Evolutionary conservation across 2,329 filamentous ascomycete species (phyloP), one percentile per base, ranked within the genome.

Genomic region (Aspergillus pseudoterreus): DNA sequence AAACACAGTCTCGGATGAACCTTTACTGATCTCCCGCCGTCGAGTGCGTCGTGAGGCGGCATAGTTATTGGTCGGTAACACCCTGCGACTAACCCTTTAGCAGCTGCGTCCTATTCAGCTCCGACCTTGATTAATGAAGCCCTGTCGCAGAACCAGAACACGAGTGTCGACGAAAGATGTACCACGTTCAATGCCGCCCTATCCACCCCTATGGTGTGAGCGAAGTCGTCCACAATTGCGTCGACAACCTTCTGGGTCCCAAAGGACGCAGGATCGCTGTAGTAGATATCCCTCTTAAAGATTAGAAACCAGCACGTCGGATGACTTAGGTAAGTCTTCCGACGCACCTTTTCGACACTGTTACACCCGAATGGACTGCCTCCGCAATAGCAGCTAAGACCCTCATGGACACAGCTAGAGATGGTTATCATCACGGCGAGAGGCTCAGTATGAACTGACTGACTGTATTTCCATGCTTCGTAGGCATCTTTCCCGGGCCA

Each of bases 211-310:
- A 86, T 79, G 0, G 83, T 85, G 57, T 74, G 78, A 1, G 82
- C 82, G 48, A 86, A 71, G 56, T 83, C 81, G 61, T 86, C 83
- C 10, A 86, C 72, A 49, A 80, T 80, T 46, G 71, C 72, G 63
- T 86, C 79, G 3, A 86, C 82, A 1, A 78, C 70, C 12, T 67
- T 61, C 58, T 86, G 83, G 35, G 76, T 79, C 38, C 75, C 73
- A 59, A 86, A 86, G 8, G 83, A 73, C 38, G 74, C 73, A 1
- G 83, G 81, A 54, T 85, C 81, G 45, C 76, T 78, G 61, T 86
- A 86, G 59, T 82, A 86, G 27, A 86, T 79, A 57, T 86, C 83
- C 55, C 83, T 85, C 2, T 30, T 10, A 11, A 8, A 30, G 9
- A 30, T 30, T 11, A 30, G 27, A 52, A 17, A 38, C 22, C 6